Evolutionary conservation across 139 green algal species (phyloP).

Genomic region (Tetratostichococcus sp.): DNA sequence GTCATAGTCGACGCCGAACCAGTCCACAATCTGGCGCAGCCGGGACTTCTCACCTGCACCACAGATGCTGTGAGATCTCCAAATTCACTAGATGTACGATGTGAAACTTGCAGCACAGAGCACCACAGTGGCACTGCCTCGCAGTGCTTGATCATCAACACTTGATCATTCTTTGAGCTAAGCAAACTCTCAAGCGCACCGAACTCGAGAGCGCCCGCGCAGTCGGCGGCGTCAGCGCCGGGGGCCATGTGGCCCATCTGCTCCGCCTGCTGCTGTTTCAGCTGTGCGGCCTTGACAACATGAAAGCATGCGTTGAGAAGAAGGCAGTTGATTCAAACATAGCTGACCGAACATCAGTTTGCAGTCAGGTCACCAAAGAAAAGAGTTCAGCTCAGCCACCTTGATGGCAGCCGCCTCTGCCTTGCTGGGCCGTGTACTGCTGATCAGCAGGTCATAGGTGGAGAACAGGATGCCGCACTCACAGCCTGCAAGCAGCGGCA

Average conservation of each 20-base stretch:
- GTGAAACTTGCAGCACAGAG: too few relatives aligned
- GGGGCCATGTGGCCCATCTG: neutral
- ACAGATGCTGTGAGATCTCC: too few relatives aligned
- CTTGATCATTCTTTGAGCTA: too few relatives aligned
- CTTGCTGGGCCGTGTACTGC: constrained; percentile 4
- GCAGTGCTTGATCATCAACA: too few relatives aligned
- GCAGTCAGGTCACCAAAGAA: neutral
- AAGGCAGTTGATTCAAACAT: too few relatives aligned
- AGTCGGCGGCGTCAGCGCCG: too few relatives aligned
- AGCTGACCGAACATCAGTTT: too few relatives aligned
- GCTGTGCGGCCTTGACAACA: neutral
- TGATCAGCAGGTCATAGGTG: constrained; percentile 52
- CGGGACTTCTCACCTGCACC: constrained; percentile 27
- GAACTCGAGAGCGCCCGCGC: constrained; percentile 4
- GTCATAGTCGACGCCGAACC: constrained; percentile 45
- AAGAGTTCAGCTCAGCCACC: neutral
- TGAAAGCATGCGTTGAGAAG: too few relatives aligned
- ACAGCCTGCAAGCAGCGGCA: constrained; percentile 10
- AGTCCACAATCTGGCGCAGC: constrained; percentile 62
- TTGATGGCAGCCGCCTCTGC: neutral
- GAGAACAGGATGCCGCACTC: constrained; percentile 48
- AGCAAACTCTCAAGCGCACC: too few relatives aligned
- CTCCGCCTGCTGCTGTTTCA: neutral
- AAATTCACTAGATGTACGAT: too few relatives aligned
- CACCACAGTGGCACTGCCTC: too few relatives aligned